Evolutionary conservation across 202 grass and related monocot genomes (phyloP).

Genomic region (Schoenoplectus tabernaemontani): DNA sequence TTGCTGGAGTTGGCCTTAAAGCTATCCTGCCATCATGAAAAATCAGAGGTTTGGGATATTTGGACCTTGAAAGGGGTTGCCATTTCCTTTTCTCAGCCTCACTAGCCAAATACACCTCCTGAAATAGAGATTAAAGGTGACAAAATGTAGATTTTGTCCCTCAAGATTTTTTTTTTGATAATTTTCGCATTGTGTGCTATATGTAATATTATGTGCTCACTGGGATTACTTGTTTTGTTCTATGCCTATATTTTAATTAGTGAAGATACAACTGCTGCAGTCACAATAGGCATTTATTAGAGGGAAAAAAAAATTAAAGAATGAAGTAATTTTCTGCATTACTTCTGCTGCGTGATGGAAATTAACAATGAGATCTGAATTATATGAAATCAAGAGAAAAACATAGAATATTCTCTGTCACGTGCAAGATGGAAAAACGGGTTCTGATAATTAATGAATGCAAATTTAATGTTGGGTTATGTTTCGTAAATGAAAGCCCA

Average conservation of each 20-base stretch:
- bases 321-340: neutral
- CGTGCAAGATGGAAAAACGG: neutral
- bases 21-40: conserved; percentile 88
- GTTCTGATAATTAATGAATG: no score
- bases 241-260: no score
- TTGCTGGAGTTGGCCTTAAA: conserved; percentile 45
- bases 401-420: no score
- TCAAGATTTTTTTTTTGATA: no score
- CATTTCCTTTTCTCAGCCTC: conserved; percentile 38
- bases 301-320: neutral
- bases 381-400: neutral
- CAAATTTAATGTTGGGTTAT: neutral
- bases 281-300: neutral
- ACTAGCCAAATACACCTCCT: conserved; percentile 51
- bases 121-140: conserved; percentile 3
- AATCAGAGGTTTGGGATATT: conserved; percentile 48
- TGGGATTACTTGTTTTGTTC: no score
- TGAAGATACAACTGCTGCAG: neutral
- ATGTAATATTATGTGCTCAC: no score
- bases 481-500: neutral
- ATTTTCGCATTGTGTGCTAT: no score
- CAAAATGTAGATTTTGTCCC: neutral
- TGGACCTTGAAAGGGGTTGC: conserved; percentile 31
- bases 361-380: neutral
- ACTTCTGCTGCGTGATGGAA: neutral